These are phyloP conservation scores for Suillus decipiens DNA, from an alignment of 768 basidiomycete genomes.

Conservation along the genomic window DNA sequence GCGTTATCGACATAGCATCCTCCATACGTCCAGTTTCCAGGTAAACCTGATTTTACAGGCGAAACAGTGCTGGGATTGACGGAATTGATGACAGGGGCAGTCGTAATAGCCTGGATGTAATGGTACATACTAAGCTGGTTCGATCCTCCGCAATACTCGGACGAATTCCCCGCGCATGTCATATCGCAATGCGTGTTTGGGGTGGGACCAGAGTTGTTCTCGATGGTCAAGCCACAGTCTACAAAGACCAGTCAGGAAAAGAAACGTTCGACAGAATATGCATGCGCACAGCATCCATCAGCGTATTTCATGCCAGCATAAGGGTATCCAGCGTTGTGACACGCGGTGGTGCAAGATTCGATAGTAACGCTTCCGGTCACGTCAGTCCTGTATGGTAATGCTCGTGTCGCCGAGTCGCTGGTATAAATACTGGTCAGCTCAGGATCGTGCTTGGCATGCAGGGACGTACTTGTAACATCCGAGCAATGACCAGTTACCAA, in stretches of 20 bases:
- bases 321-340: slow-evolving; percentile 41
- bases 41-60: slow-evolving; percentile 53
- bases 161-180: slow-evolving; percentile 60
- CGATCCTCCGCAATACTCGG: slow-evolving; percentile 76
- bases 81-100: slow-evolving; percentile 34
- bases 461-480: slow-evolving; percentile 70
- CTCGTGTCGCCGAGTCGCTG: slow-evolving; percentile 36
- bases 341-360: slow-evolving; percentile 51
- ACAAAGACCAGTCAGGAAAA: background rate
- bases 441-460: background rate
- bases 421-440: slow-evolving; percentile 21
- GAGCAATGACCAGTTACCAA: slow-evolving; percentile 67
- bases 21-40: slow-evolving; percentile 57
- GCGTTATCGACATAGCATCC: slow-evolving; percentile 76
- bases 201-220: slow-evolving; percentile 34
- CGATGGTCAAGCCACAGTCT: slow-evolving; percentile 23
- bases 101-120: slow-evolving; percentile 63
- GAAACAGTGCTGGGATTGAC: slow-evolving; percentile 29
- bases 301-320: slow-evolving; percentile 49
- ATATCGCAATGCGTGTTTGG: slow-evolving; percentile 62
- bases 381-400: slow-evolving; percentile 30
- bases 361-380: slow-evolving; percentile 49
- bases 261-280: background rate
- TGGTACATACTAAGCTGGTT: slow-evolving; percentile 68
- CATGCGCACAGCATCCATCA: slow-evolving; percentile 48